A percentile compares a stretch with the other conserved stretches of the same genome.
Evolutionary conservation across 257 asterid genomes (phyloP).

Genomic region (Pogostemon cablin): DNA sequence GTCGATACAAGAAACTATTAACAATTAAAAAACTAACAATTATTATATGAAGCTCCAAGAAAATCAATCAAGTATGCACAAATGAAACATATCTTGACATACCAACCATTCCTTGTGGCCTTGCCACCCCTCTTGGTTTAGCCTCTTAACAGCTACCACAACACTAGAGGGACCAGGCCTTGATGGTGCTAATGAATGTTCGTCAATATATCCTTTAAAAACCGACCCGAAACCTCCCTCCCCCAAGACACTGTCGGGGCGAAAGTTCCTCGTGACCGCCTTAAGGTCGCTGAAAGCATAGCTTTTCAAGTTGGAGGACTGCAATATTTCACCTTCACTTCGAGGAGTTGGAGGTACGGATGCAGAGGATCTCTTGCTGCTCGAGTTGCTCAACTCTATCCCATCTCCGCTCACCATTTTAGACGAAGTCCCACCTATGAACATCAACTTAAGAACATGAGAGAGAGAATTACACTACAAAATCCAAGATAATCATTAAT

Average conservation of each 20-base stretch:
- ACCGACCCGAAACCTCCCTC: constrained; percentile 96
- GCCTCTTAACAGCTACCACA: constrained; percentile 85
- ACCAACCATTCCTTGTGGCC: constrained; percentile 99
- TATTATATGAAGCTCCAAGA: background rate
- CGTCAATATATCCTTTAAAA: constrained; percentile 89
- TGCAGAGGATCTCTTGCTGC: constrained; percentile 66
- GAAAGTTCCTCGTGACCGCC: constrained; percentile 79
- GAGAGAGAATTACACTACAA: background rate
- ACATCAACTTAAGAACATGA: background rate
- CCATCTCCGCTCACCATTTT: constrained; percentile 57
- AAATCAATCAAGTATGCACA: no score
- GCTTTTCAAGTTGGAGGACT: constrained; percentile 76
- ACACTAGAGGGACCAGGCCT: constrained; percentile 67
- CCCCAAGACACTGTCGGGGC: constrained; percentile 87
- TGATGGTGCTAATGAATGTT: constrained; percentile 59
- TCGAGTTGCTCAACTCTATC: constrained; percentile 50
- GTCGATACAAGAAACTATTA: constrained; percentile 28
- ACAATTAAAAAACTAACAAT: constrained; percentile 8
- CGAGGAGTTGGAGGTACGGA: constrained; percentile 77
- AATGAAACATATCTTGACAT: constrained; percentile 15
- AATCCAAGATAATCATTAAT: constrained; percentile 13
- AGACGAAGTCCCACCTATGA: constrained; percentile 44
- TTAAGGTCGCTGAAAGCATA: constrained; percentile 70
- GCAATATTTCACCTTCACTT: constrained; percentile 90
- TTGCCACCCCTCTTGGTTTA: constrained; percentile 88